These are phyloP conservation scores for Apiotrichum laibachii DNA, from an alignment of 1,284 basidiomycete genomes.

Conservation along the genomic window DNA sequence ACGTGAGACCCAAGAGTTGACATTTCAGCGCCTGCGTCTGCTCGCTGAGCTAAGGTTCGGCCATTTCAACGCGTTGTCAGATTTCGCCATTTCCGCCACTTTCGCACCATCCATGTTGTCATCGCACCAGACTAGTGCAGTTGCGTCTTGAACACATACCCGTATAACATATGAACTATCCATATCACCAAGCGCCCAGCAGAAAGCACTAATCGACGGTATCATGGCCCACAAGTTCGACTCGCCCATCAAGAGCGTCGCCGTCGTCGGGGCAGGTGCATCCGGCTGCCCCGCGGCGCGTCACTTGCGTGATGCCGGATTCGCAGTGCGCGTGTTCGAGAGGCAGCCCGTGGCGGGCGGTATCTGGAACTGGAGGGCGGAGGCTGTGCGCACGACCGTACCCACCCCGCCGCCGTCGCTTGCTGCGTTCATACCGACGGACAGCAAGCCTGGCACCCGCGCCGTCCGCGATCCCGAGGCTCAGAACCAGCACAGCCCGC, in stretches of 20 bases:
- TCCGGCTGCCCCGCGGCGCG: slow-evolving; percentile 26
- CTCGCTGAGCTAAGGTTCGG: too few relatives aligned
- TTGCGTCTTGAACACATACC: too few relatives aligned
- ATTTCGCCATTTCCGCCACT: too few relatives aligned
- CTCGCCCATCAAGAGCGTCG: slow-evolving; percentile 26
- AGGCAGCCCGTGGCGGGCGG: slow-evolving; percentile 54
- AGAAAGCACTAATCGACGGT: not conserved
- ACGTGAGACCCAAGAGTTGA: too few relatives aligned
- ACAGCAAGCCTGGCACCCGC: slow-evolving; percentile 24
- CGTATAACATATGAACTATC: too few relatives aligned
- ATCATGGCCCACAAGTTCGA: slow-evolving; percentile 9
- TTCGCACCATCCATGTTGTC: too few relatives aligned
- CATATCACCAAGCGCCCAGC: too few relatives aligned
- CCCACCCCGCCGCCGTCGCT: slow-evolving; percentile 52
- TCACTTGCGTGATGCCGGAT: slow-evolving; percentile 41
- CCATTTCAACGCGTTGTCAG: too few relatives aligned
- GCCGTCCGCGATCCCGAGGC: slow-evolving; percentile 27
- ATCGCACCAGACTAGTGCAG: too few relatives aligned
- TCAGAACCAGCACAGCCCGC: slow-evolving; percentile 45
- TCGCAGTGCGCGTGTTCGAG: slow-evolving; percentile 55
- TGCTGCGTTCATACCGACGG: slow-evolving; percentile 51
- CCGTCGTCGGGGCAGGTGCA: slow-evolving; percentile 36
- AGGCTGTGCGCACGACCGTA: slow-evolving; percentile 50
- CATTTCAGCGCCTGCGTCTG: too few relatives aligned
- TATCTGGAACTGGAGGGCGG: slow-evolving; percentile 56